Conservation (phyloP, 768 basidiomycete species). For the Crassisporium funariophilum region DNA sequence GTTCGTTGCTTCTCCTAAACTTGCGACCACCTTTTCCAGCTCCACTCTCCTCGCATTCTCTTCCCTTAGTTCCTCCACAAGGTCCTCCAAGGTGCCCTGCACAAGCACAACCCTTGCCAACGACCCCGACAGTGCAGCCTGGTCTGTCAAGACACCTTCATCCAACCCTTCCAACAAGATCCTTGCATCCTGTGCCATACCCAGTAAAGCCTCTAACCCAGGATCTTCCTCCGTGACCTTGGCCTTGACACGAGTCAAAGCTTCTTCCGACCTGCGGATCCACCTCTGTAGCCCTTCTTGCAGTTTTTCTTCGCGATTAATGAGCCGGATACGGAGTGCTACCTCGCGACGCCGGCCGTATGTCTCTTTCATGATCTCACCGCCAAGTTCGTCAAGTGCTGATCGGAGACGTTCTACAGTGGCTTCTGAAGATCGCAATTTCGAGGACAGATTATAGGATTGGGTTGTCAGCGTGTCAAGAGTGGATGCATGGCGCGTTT, state of each 20-base stretch:
- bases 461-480: constrained; percentile 56
- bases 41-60: constrained; percentile 55
- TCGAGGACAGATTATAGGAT: constrained; percentile 43
- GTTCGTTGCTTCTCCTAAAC: too few relatives aligned
- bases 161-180: constrained; percentile 28
- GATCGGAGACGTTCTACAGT: constrained; percentile 53
- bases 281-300: constrained; percentile 29
- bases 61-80: constrained; percentile 59
- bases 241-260: constrained; percentile 26
- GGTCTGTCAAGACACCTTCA: constrained; percentile 20
- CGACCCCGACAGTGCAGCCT: constrained; percentile 41
- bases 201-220: constrained; percentile 16
- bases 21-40: constrained; percentile 40
- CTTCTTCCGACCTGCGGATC: constrained; percentile 35
- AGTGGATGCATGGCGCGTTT: constrained; percentile 64
- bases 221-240: not conserved
- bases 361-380: constrained; percentile 69
- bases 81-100: constrained; percentile 47
- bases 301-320: constrained; percentile 50
- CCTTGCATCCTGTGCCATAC: constrained; percentile 27
- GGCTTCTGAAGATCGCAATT: constrained; percentile 44
- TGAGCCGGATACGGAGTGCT: constrained; percentile 58
- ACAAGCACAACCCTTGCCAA: constrained; percentile 55
- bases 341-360: constrained; percentile 77
- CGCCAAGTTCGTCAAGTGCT: constrained; percentile 69